phyloP scores from a whole-genome alignment of 352 stramenopile genomes.

The Albugo candida region DNA sequence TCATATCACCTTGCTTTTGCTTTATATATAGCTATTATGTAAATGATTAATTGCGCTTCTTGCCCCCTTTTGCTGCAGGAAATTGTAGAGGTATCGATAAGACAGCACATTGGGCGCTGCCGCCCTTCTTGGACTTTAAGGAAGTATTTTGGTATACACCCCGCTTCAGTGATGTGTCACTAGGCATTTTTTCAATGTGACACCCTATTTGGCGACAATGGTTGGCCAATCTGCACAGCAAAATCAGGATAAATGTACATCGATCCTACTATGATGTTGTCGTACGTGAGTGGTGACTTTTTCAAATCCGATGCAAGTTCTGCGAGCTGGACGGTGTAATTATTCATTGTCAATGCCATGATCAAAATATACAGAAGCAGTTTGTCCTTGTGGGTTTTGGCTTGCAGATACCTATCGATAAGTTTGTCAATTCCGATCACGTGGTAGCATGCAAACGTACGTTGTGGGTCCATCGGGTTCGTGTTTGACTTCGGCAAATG shows the following conservation, averaged over 20 bases:
- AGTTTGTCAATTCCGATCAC: too few relatives aligned
- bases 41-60: background rate
- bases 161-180: constrained; percentile 17
- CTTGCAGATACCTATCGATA: constrained; percentile 23
- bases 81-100: constrained; percentile 65
- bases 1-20: background rate
- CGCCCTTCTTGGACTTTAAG: constrained; percentile 45
- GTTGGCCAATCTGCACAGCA: constrained; percentile 15
- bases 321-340: constrained; percentile 54
- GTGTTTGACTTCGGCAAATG: constrained; percentile 52
- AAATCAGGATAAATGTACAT: background rate
- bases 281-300: constrained; percentile 21
- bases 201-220: constrained; percentile 65
- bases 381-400: constrained; percentile 69
- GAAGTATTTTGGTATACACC: constrained; percentile 28
- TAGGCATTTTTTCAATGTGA: constrained; percentile 33
- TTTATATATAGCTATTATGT: background rate
- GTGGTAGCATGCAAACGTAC: constrained; percentile 5
- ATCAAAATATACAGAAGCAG: constrained; percentile 55
- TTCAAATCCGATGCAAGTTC: constrained; percentile 53
- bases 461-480: constrained; percentile 26
- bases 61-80: constrained; percentile 38
- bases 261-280: background rate
- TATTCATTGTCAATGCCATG: constrained; percentile 48
- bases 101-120: constrained; percentile 24